Conservation (phyloP, 306 rosid species). For the Aeschynomene evenia region DNA sequence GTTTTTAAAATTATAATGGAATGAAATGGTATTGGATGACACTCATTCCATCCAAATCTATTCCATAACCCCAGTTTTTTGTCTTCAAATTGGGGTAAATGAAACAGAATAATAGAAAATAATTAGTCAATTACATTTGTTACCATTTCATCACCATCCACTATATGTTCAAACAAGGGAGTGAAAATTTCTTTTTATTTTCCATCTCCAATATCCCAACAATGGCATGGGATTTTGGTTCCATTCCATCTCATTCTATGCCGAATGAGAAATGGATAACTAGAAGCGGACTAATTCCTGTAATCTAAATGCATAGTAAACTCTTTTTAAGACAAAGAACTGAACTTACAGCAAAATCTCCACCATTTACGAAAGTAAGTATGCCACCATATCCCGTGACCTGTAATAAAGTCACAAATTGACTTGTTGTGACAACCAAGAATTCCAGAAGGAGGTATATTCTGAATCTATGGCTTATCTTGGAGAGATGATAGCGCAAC, state of each 20-base stretch:
- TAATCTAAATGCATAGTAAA: constrained; percentile 21
- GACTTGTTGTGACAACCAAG: constrained; percentile 70
- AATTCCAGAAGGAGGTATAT: constrained; percentile 72
- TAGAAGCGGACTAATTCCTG: not conserved
- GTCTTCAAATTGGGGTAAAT: not conserved
- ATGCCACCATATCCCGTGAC: constrained; percentile 52
- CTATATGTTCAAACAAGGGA: not conserved
- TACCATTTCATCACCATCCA: not conserved
- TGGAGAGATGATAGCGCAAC: constrained; percentile 72
- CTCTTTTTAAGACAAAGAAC: constrained; percentile 16
- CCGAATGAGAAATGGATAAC: not conserved
- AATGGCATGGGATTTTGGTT: not conserved
- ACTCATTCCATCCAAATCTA: not conserved
- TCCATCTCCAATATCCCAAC: not conserved
- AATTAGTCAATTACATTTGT: not conserved
- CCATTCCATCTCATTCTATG: not conserved
- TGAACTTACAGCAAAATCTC: constrained; percentile 83
- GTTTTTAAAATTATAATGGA: not conserved
- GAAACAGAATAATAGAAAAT: not conserved
- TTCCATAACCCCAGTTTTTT: not conserved
- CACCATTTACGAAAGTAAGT: constrained; percentile 59
- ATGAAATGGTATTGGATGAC: not conserved
- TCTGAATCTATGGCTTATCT: constrained; percentile 83
- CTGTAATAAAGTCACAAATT: constrained; percentile 62
- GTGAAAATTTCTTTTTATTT: not conserved